A percentile compares a stretch with the other conserved stretches of the same genome.
phyloP scores from a whole-genome alignment of 1,139 yeast species.

The Diutina neorugosa region DNA sequence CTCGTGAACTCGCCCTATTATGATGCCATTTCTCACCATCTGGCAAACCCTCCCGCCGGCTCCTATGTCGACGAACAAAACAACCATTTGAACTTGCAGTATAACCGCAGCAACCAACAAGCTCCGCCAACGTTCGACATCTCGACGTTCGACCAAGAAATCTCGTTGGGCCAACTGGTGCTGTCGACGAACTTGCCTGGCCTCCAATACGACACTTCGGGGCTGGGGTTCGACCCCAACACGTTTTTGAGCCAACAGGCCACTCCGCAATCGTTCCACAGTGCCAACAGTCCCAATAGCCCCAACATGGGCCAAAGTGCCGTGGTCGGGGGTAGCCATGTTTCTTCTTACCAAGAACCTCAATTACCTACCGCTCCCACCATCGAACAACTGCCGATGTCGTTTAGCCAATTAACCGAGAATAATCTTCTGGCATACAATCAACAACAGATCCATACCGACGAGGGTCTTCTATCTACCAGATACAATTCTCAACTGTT shows the following conservation, averaged over 20 bases:
- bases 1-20: conserved; percentile 25
- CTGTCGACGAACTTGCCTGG: conserved; percentile 23
- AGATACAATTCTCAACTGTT: conserved; percentile 7
- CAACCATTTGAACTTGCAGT: background rate
- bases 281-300: conserved; percentile 1
- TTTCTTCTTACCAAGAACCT: background rate
- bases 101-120: conserved; percentile 6
- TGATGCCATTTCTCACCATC: conserved; percentile 27
- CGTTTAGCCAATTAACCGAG: conserved; percentile 16
- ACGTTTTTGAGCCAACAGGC: background rate
- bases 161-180: conserved; percentile 29
- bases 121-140: conserved; percentile 6
- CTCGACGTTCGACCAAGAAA: conserved; percentile 20
- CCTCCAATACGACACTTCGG: background rate
- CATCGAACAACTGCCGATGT: background rate
- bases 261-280: background rate
- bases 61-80: conserved; percentile 4
- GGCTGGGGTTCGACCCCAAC: background rate
- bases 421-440: conserved; percentile 15
- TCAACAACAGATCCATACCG: conserved; percentile 6
- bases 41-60: conserved; percentile 8
- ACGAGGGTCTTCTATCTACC: conserved; percentile 6
- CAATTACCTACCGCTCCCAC: background rate
- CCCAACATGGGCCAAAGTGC: background rate
- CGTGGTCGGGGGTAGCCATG: background rate